Base-by-base conservation (phyloP, 306 rosid species). In the barrel medic (Medicago truncatula) region DNA sequence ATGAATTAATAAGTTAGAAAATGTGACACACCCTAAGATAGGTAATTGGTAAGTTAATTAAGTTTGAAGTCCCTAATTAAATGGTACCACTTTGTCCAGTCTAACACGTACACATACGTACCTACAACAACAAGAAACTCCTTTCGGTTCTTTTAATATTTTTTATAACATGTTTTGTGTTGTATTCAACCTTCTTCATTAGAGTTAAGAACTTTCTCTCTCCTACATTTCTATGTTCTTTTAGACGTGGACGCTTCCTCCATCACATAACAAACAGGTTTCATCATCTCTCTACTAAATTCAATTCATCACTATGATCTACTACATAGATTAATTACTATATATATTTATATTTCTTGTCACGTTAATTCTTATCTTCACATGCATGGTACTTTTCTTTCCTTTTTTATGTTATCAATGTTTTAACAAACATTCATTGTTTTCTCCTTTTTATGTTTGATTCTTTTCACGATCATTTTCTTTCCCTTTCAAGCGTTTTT, bases 251-350 rank as follows among this genome's bases (percentile, higher is more conserved):
- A 71, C 76, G 38, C 9, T 9, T 64, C 60, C 49, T 64, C 16
- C 75, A 36, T 69, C 93, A 63, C 69, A 31, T 31, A 13, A 40
- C 44, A 40, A 71, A 25, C 69, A 67, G 96, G 88, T 88, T 72
- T 56, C 15, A 2, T 62, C 46, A 2, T 62, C 46, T 28, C 20
- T 62, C 56, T 69, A 67, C 20, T 67, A 67, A 11, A 40, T 18
- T 43, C 47, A n/a, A n/a, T 39, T 66, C 53, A 65, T 20, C 58
- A 52, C 21, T 69, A 3, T 73, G 73, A 82, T 82, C 82, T 44
- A 43, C 52, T 65, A n/a, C n/a, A n/a, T n/a, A 40, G 34, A 12
- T 65, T 65, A 5, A 64, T 31, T 31, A 31, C 36, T 31, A 31
- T 34, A 34, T 34, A 34, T 34, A 34, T n/a, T n/a, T 34, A 28